Conservation (phyloP, 139 green algal genomes). For the Chlamydomonas urium region DNA sequence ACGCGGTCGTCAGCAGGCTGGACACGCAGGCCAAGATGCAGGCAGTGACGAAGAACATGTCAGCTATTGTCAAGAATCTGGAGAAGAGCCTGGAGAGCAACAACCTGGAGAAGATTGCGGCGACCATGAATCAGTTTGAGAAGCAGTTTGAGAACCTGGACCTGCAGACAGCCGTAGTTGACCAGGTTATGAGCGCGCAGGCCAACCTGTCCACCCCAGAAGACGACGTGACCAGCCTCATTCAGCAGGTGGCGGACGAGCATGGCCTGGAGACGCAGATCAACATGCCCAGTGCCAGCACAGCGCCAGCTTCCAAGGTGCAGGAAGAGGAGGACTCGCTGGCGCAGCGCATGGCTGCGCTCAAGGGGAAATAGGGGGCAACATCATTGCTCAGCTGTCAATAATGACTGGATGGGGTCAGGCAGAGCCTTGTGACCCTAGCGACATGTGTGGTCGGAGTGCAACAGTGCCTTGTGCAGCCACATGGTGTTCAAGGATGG, state of each 20-base stretch:
- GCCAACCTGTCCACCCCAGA: conserved; percentile 84
- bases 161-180: conserved; percentile 86
- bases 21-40: conserved; percentile 89
- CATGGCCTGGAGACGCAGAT: conserved; percentile 15
- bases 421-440: no score
- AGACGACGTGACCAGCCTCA: conserved; percentile 86
- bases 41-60: conserved; percentile 85
- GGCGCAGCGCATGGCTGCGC: conserved; percentile 8
- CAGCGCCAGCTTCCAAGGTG: neutral
- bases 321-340: conserved; percentile 9
- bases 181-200: conserved; percentile 86
- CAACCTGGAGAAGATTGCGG: conserved; percentile 87
- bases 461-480: no score
- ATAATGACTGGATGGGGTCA: no score
- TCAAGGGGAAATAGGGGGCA: conserved; percentile 10
- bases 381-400: no score
- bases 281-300: conserved; percentile 11
- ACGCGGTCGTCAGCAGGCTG: conserved; percentile 86
- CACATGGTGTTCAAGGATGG: no score
- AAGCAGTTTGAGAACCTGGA: conserved; percentile 95
- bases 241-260: conserved; percentile 62
- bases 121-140: conserved; percentile 95
- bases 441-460: no score
- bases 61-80: conserved; percentile 88
- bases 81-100: conserved; percentile 77